Conservation (phyloP, 208 protist genomes). For the Acanthamoeba triangularis region DNA sequence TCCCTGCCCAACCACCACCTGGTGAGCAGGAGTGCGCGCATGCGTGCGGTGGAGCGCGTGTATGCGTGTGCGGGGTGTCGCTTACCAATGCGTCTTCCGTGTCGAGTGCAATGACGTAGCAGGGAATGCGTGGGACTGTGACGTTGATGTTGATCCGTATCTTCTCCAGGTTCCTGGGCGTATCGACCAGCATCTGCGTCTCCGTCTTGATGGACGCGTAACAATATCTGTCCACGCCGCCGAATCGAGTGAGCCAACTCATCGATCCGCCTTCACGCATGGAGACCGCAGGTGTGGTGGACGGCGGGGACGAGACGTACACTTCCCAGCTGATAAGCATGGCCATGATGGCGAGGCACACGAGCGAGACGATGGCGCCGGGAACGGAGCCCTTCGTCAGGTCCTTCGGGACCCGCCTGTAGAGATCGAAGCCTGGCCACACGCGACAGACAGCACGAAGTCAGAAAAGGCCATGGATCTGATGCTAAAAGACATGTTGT, state of each 20-base stretch:
- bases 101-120: constrained; percentile 33
- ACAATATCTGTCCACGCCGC: not conserved
- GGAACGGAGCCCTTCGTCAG: constrained; percentile 53
- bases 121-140: constrained; percentile 26
- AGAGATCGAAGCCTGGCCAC: constrained; percentile 13
- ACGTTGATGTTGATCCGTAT: constrained; percentile 59
- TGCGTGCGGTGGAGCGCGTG: not conserved
- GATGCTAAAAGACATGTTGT: not conserved
- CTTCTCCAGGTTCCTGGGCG: constrained; percentile 34
- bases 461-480: too few species aligned
- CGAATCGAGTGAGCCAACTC: not conserved
- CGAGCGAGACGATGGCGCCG: constrained; percentile 59
- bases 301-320: not conserved
- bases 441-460: too few species aligned
- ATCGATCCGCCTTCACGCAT: too few species aligned
- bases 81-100: constrained; percentile 50
- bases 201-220: constrained; percentile 49
- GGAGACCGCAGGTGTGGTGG: not conserved
- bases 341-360: constrained; percentile 12
- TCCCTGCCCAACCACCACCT: not conserved
- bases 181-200: constrained; percentile 64
- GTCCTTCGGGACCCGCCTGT: constrained; percentile 45
- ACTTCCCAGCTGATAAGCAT: constrained; percentile 1
- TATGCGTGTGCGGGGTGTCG: not conserved
- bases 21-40: not conserved